Conservation (phyloP, 805 yeast genomes). For the Candida germanica region DNA sequence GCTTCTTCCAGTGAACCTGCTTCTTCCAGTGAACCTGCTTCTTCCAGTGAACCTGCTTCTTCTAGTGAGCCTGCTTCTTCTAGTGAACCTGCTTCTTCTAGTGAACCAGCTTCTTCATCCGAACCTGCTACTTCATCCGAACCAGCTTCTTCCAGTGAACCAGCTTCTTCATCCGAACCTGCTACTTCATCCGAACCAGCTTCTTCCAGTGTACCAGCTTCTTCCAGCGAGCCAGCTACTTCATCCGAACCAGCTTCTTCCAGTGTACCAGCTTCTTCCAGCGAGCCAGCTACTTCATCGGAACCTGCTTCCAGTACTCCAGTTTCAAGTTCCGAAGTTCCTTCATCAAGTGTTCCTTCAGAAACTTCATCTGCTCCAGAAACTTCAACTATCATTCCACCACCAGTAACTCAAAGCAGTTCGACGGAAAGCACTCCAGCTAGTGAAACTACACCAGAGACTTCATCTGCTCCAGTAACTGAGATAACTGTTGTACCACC, state of each 20-base stretch:
- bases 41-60: slow-evolving; percentile 30
- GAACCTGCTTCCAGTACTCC: not conserved
- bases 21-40: slow-evolving; percentile 14
- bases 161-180: slow-evolving; percentile 20
- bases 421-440: not conserved
- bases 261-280: slow-evolving; percentile 1
- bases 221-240: not conserved
- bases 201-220: not conserved
- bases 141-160: slow-evolving; percentile 27
- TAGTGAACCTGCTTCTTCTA: slow-evolving; percentile 21
- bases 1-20: slow-evolving; percentile 1
- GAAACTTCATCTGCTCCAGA: slow-evolving; percentile 1
- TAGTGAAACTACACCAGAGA: not conserved
- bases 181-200: not conserved
- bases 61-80: slow-evolving; percentile 31
- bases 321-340: not conserved
- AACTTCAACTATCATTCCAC: not conserved
- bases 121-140: slow-evolving; percentile 23
- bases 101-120: slow-evolving; percentile 28
- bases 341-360: too few relatives aligned
- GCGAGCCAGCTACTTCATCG: slow-evolving; percentile 16
- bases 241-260: slow-evolving; percentile 1
- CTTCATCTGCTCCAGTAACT: slow-evolving; percentile 1
- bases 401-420: slow-evolving; percentile 1
- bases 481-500: not conserved